Evolutionary conservation across 331 rosid species (phyloP).

Genomic region (Quercus phellos): DNA sequence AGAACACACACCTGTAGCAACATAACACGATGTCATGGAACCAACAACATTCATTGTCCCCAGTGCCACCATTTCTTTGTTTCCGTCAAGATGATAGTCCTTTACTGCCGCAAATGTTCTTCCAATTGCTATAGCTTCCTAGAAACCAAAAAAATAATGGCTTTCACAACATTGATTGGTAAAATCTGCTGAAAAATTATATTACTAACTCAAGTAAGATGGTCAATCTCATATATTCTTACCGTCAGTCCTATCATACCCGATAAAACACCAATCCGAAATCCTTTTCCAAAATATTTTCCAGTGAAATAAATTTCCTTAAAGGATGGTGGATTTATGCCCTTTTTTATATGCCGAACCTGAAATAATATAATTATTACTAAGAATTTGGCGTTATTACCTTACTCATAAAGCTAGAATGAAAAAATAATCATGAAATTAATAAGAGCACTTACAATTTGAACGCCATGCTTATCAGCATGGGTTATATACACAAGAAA

Average conservation of each 20-base stretch:
- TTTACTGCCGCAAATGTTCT: slow-evolving; percentile 95
- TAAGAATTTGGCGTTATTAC: no score
- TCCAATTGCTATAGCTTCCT: slow-evolving; percentile 97
- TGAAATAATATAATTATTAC: slow-evolving; percentile 3
- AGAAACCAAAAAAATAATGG: slow-evolving; percentile 12
- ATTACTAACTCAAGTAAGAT: slow-evolving; percentile 3
- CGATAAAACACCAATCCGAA: slow-evolving; percentile 75
- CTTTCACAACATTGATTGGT: background rate
- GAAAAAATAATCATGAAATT: slow-evolving; percentile 2
- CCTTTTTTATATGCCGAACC: slow-evolving; percentile 72
- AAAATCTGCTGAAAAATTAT: background rate
- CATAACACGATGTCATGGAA: slow-evolving; percentile 92
- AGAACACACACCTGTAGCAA: slow-evolving; percentile 60
- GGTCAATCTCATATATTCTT: slow-evolving; percentile 18
- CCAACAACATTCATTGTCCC: slow-evolving; percentile 91
- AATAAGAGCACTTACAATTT: slow-evolving; percentile 50
- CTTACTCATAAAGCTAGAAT: background rate
- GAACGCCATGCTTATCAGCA: slow-evolving; percentile 83
- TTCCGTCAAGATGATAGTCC: slow-evolving; percentile 91
- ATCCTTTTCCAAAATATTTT: slow-evolving; percentile 58
- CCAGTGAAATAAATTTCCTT: slow-evolving; percentile 59
- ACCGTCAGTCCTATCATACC: slow-evolving; percentile 89
- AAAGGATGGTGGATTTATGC: slow-evolving; percentile 85
- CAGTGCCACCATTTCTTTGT: slow-evolving; percentile 96
- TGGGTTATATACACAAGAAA: slow-evolving; percentile 75